Evolutionary conservation across 2,329 filamentous ascomycete species (phyloP).

Genomic region (Fusarium sp.): DNA sequence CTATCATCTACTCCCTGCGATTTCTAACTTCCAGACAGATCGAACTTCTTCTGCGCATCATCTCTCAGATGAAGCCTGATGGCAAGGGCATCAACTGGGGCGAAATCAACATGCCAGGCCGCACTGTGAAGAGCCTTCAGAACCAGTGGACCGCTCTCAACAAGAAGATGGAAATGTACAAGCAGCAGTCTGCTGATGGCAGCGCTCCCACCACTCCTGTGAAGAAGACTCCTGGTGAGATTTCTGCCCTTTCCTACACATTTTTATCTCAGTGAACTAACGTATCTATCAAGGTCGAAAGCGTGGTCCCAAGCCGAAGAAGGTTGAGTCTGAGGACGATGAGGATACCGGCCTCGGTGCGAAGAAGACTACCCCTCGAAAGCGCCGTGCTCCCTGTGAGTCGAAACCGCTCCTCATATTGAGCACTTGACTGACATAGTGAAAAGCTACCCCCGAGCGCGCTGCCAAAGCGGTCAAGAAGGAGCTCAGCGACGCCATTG

Average conservation of each 20-base stretch:
- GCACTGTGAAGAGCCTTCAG: conserved; percentile 57
- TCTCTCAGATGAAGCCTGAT: conserved; percentile 53
- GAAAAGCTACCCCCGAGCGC: conserved; percentile 29
- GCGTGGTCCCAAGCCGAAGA: conserved; percentile 34
- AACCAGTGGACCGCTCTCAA: conserved; percentile 57
- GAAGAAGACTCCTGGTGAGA: conserved; percentile 47
- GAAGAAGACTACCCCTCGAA: conserved; percentile 39
- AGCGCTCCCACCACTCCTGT: conserved; percentile 22
- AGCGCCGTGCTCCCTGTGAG: conserved; percentile 40
- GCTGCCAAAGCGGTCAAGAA: conserved; percentile 39
- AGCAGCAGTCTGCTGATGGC: conserved; percentile 37
- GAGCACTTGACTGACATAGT: conserved; percentile 13
- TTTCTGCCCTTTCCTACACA: too few species aligned
- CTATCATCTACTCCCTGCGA: not conserved
- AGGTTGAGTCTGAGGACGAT: conserved; percentile 6
- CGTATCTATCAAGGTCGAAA: conserved; percentile 42
- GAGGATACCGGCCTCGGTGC: conserved; percentile 5
- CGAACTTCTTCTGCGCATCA: conserved; percentile 56
- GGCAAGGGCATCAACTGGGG: conserved; percentile 56
- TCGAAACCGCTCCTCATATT: not conserved
- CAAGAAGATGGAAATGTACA: conserved; percentile 56
- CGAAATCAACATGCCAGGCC: conserved; percentile 54
- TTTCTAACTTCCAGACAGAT: conserved; percentile 42
- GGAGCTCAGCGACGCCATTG: conserved; percentile 22
- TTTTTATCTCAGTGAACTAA: conserved; percentile 1